These are phyloP conservation scores for Sorghum bicolor DNA, from an alignment of 176 grass and related monocot species.

Conservation along the genomic window DNA sequence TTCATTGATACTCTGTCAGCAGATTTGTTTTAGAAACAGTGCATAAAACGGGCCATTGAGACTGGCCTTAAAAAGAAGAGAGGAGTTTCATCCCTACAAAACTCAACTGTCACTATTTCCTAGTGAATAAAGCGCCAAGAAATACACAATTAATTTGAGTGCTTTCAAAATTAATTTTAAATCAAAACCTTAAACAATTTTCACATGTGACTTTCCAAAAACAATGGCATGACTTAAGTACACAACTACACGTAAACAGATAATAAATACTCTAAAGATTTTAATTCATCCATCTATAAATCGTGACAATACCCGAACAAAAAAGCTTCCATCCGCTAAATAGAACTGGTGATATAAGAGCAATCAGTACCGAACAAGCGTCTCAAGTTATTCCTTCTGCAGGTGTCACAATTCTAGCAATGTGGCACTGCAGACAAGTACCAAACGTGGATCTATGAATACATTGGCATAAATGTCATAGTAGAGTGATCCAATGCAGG, in stretches of 20 bases:
- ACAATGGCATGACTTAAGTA: neutral
- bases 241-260: neutral
- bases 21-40: no score
- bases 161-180: no score
- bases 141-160: no score
- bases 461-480: constrained; percentile 28
- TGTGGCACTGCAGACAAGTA: constrained; percentile 31
- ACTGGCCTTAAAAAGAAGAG: no score
- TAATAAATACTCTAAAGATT: neutral
- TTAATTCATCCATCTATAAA: neutral
- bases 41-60: no score
- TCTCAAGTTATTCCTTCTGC: constrained; percentile 36
- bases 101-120: no score
- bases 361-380: neutral
- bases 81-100: no score
- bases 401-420: constrained; percentile 29
- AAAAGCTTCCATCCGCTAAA: neutral
- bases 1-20: no score
- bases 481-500: neutral
- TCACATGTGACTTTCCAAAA: neutral
- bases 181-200: no score
- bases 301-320: neutral
- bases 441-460: constrained; percentile 25
- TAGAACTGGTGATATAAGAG: constrained; percentile 1
- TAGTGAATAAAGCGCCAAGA: no score